A percentile compares a stretch with the other conserved stretches of the same genome.
These are phyloP conservation scores for Gossypium longicalyx DNA, from an alignment of 345 rosid genomes.

Conservation along the genomic window DNA sequence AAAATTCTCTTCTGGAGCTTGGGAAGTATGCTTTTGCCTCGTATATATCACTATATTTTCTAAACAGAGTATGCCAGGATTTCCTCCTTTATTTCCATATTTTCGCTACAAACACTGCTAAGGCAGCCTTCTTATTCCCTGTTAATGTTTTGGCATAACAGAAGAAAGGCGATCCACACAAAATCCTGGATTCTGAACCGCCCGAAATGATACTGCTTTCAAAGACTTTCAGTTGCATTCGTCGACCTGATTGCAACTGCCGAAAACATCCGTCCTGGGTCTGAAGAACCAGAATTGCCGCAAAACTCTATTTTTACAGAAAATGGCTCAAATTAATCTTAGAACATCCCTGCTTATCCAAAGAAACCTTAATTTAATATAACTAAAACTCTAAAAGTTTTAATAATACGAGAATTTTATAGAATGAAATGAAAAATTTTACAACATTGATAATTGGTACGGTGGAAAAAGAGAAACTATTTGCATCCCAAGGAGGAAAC, in stretches of 20 bases:
- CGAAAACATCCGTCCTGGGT: constrained; percentile 57
- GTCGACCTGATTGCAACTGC: constrained; percentile 61
- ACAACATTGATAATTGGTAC: constrained; percentile 51
- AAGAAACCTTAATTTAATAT: no score
- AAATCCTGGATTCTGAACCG: constrained; percentile 29
- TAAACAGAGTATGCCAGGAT: no score
- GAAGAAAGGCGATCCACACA: constrained; percentile 33
- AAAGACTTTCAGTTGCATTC: constrained; percentile 51
- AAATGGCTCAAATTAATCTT: no score
- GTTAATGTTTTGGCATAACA: constrained; percentile 21
- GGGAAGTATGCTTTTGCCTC: background rate
- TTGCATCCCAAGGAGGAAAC: constrained; percentile 51
- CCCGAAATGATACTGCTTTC: constrained; percentile 37
- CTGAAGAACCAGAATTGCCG: constrained; percentile 45
- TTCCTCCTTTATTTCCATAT: background rate
- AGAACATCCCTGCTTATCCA: no score
- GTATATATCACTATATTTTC: no score
- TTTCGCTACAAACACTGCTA: background rate
- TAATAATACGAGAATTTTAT: no score
- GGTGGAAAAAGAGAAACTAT: constrained; percentile 51
- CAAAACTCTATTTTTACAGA: no score
- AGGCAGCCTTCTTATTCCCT: background rate
- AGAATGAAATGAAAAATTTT: constrained; percentile 66
- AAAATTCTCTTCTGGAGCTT: background rate
- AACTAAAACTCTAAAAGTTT: no score